A percentile compares a stretch with the other conserved stretches of the same genome.
phyloP scores from a whole-genome alignment of 768 basidiomycete genomes.

The Asterophora lycoperdoides region DNA sequence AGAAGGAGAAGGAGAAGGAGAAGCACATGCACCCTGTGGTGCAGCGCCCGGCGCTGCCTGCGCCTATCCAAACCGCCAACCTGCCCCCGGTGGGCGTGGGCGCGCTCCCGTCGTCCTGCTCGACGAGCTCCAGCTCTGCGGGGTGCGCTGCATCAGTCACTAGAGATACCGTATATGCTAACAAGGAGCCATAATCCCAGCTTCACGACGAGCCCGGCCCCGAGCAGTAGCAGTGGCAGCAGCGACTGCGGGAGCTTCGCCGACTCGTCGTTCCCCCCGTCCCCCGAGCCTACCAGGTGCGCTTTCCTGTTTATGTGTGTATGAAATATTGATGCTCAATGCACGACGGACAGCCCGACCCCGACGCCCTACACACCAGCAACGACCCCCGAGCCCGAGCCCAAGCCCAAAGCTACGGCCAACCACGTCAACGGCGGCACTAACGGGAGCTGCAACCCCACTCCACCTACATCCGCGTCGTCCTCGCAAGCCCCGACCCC shows the following conservation, averaged over 20 bases:
- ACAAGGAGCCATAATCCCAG: neutral
- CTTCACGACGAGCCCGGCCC: constrained; percentile 3
- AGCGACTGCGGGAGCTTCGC: neutral
- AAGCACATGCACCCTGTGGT: constrained; percentile 56
- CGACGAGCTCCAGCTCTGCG: neutral
- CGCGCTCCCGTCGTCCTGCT: constrained; percentile 1
- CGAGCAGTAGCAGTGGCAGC: constrained; percentile 6
- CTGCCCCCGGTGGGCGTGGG: constrained; percentile 4
- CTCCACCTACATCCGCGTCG: too few relatives aligned
- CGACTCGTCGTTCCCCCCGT: neutral
- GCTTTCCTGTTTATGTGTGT: too few relatives aligned
- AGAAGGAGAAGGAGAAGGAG: constrained; percentile 28
- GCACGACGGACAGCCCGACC: neutral
- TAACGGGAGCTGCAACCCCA: too few relatives aligned
- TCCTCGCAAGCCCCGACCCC: neutral
- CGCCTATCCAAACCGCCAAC: constrained; percentile 15
- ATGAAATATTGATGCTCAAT: neutral
- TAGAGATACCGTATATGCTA: too few relatives aligned
- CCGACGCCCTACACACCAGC: too few relatives aligned
- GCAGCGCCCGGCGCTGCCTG: constrained; percentile 26
- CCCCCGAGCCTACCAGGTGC: too few relatives aligned
- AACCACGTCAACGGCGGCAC: neutral
- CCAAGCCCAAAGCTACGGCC: neutral
- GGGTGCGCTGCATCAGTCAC: neutral
- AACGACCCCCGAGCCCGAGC: neutral